Conservation (phyloP, 805 yeast species). For the Saccharomycopsis babjevae region DNA sequence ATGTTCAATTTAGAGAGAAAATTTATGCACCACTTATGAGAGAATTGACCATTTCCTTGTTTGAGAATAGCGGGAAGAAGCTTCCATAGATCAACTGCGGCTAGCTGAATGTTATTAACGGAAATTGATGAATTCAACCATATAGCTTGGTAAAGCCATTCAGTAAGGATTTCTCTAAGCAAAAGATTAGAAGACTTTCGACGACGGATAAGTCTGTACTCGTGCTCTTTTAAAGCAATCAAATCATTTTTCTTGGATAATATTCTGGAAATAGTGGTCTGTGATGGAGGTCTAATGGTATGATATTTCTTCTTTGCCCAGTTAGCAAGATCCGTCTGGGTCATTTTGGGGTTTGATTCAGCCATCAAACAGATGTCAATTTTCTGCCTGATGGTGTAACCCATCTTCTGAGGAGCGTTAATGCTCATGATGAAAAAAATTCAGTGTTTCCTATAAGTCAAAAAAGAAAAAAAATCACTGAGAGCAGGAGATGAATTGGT, state of each 20-base stretch:
- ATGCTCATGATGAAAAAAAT: conserved; percentile 3
- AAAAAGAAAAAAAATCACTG: too few species aligned
- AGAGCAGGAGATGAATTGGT: too few species aligned
- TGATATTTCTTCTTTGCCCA: conserved; percentile 54
- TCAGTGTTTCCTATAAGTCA: too few species aligned
- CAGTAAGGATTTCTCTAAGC: conserved; percentile 49
- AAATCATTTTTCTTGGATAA: conserved; percentile 46
- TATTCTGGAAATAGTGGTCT: conserved; percentile 55
- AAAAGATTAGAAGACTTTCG: conserved; percentile 44
- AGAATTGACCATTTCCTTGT: conserved; percentile 58
- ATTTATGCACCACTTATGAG: conserved; percentile 51
- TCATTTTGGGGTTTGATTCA: conserved; percentile 59
- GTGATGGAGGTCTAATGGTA: conserved; percentile 46
- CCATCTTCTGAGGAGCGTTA: conserved; percentile 29
- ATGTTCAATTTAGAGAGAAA: conserved; percentile 40
- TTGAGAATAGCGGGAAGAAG: conserved; percentile 41
- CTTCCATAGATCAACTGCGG: conserved; percentile 57
- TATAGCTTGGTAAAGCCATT: conserved; percentile 57
- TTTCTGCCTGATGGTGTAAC: conserved; percentile 50
- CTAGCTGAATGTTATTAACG: conserved; percentile 50
- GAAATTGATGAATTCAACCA: conserved; percentile 62
- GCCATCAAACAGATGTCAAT: conserved; percentile 59
- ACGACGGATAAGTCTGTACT: conserved; percentile 40
- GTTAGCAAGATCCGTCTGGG: conserved; percentile 51
- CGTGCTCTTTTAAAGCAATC: conserved; percentile 40